A percentile compares a stretch with the other conserved stretches of the same genome.
These are phyloP conservation scores for Daldinia decipiens DNA, from an alignment of 495 filamentous ascomycete species.

Conservation along the genomic window DNA sequence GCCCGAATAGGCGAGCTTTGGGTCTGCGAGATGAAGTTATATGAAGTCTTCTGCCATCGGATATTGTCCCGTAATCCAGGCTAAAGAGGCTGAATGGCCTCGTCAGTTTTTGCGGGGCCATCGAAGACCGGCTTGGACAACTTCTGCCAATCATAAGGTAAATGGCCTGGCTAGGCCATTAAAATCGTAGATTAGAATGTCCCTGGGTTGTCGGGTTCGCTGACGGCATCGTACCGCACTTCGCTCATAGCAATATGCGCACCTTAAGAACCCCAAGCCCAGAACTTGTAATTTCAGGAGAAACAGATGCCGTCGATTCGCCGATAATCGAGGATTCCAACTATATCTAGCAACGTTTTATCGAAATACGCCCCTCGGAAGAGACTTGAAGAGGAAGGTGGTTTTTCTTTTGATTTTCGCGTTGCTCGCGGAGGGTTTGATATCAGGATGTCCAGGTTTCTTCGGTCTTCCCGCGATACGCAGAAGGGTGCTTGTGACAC, in stretches of 20 bases:
- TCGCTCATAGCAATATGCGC: constrained; percentile 31
- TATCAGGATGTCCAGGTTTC: constrained; percentile 9
- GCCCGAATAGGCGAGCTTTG: constrained; percentile 27
- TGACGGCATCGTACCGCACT: constrained; percentile 17
- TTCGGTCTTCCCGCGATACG: constrained; percentile 21
- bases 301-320: constrained; percentile 22
- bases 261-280: constrained; percentile 26
- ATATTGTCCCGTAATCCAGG: constrained; percentile 45
- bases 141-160: constrained; percentile 30
- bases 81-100: constrained; percentile 49
- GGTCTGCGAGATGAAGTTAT: constrained; percentile 47
- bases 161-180: constrained; percentile 18
- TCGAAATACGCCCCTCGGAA: constrained; percentile 33
- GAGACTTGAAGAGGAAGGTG: constrained; percentile 44
- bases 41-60: constrained; percentile 44
- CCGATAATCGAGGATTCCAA: constrained; percentile 26
- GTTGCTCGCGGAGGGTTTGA: constrained; percentile 22
- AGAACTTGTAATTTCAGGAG: constrained; percentile 33
- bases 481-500: background rate
- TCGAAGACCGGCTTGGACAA: constrained; percentile 20
- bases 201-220: constrained; percentile 8
- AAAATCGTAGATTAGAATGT: constrained; percentile 17
- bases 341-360: constrained; percentile 14
- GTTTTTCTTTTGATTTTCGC: constrained; percentile 24
- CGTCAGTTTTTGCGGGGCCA: constrained; percentile 37